Conservation (phyloP, 495 filamentous ascomycete genomes). For the Trichoderma gamsii region DNA sequence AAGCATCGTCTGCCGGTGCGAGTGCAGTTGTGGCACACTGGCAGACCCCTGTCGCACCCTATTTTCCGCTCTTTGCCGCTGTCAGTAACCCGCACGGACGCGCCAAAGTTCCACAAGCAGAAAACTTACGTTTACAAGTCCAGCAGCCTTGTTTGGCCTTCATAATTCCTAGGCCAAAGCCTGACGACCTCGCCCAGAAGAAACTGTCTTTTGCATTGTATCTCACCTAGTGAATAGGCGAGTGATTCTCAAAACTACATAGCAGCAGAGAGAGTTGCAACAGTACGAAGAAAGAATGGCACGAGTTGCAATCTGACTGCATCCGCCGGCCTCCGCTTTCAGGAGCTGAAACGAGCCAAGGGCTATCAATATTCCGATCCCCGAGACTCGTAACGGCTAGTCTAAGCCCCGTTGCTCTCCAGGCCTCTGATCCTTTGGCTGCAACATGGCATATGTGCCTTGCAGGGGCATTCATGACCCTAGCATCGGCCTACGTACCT, state of each 20-base stretch:
- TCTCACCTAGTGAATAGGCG: neutral
- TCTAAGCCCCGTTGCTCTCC: neutral
- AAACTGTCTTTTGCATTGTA: neutral
- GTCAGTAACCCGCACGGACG: conserved; percentile 14
- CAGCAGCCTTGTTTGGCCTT: conserved; percentile 29
- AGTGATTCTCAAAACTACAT: neutral
- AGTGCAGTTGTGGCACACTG: conserved; percentile 35
- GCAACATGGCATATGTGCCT: too few species aligned
- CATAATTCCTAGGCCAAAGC: conserved; percentile 7
- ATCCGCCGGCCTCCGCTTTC: conserved; percentile 1
- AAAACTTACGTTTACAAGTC: conserved; percentile 34
- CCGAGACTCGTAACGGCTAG: neutral
- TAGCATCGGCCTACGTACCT: too few species aligned
- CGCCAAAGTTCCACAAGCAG: neutral
- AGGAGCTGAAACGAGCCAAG: neutral
- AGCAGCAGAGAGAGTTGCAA: neutral
- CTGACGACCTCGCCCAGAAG: neutral
- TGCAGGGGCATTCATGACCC: too few species aligned
- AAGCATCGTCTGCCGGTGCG: conserved; percentile 31
- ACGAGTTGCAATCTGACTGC: neutral
- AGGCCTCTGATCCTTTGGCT: too few species aligned
- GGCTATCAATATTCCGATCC: conserved; percentile 13
- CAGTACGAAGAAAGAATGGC: neutral
- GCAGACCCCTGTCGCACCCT: conserved; percentile 34
- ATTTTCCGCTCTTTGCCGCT: conserved; percentile 31